Evolutionary conservation across 768 basidiomycete species (phyloP).

Genomic region (Cystofilobasidium bisporidii): DNA sequence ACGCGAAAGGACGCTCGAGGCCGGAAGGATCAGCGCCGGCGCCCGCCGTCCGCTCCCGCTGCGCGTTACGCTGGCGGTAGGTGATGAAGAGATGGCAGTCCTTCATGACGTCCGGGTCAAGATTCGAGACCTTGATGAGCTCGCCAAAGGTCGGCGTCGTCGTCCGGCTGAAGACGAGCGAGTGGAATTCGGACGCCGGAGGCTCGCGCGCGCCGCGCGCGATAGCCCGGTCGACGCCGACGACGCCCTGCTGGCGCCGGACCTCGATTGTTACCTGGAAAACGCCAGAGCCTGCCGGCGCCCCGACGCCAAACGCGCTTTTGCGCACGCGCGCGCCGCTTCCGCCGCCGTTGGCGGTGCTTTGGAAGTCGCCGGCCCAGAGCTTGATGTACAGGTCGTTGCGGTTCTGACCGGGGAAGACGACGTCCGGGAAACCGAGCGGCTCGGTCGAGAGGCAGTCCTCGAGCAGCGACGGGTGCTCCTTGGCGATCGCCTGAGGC

Average conservation of each 20-base stretch:
- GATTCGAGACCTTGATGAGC: conserved; percentile 66
- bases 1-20: conserved; percentile 73
- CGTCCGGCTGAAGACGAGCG: conserved; percentile 81
- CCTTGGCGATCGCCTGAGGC: conserved; percentile 58
- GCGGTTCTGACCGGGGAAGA: conserved; percentile 81
- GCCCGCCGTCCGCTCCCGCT: conserved; percentile 33
- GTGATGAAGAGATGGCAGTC: conserved; percentile 91
- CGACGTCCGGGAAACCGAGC: conserved; percentile 91
- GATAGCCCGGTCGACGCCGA: conserved; percentile 57
- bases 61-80: conserved; percentile 57
- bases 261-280: conserved; percentile 90
- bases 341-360: conserved; percentile 42
- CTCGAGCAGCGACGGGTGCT: conserved; percentile 73
- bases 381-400: conserved; percentile 84
- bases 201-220: conserved; percentile 80
- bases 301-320: conserved; percentile 37
- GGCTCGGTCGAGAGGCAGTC: conserved; percentile 72
- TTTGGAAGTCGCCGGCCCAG: conserved; percentile 80
- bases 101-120: conserved; percentile 58
- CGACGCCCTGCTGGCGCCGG: conserved; percentile 57
- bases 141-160: conserved; percentile 87
- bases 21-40: conserved; percentile 33
- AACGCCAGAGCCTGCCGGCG: conserved; percentile 50
- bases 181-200: conserved; percentile 67
- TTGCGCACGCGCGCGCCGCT: conserved; percentile 37